phyloP scores from a whole-genome alignment of 306 rosid species.

The Malus orientalis region DNA sequence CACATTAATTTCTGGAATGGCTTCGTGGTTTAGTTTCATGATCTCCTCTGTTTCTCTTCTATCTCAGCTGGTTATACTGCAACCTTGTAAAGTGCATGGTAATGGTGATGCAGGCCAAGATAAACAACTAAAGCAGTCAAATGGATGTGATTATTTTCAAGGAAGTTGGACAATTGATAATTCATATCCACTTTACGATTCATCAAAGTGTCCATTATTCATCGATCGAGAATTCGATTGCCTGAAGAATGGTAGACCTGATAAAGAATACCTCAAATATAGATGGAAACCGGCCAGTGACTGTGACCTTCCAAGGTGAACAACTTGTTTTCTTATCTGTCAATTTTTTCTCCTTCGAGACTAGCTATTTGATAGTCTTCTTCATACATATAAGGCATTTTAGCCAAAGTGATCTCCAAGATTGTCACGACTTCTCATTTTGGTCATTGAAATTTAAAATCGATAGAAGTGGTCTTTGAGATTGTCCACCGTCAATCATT shows the following conservation, averaged over 20 bases:
- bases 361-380: not conserved
- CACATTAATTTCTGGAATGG: not conserved
- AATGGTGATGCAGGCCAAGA: not conserved
- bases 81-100: not conserved
- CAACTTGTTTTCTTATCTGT: not conserved
- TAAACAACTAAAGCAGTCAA: not conserved
- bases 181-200: slow-evolving; percentile 22
- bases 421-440: too few relatives aligned
- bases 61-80: not conserved
- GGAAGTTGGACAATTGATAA: slow-evolving; percentile 37
- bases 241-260: slow-evolving; percentile 34
- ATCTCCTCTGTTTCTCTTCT: not conserved
- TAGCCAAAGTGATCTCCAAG: too few relatives aligned
- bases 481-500: too few relatives aligned
- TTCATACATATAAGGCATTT: too few relatives aligned
- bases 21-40: not conserved
- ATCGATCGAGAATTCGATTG: slow-evolving; percentile 25
- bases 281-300: slow-evolving; percentile 34
- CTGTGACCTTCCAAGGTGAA: slow-evolving; percentile 32
- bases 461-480: too few relatives aligned
- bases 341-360: not conserved
- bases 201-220: slow-evolving; percentile 20
- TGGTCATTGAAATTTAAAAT: too few relatives aligned
- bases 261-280: slow-evolving; percentile 21
- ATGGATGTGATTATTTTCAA: slow-evolving; percentile 24